A percentile compares a stretch with the other conserved stretches of the same genome.
These are phyloP conservation scores for Henckelia pumila DNA, from an alignment of 257 asterid species.

Conservation along the genomic window DNA sequence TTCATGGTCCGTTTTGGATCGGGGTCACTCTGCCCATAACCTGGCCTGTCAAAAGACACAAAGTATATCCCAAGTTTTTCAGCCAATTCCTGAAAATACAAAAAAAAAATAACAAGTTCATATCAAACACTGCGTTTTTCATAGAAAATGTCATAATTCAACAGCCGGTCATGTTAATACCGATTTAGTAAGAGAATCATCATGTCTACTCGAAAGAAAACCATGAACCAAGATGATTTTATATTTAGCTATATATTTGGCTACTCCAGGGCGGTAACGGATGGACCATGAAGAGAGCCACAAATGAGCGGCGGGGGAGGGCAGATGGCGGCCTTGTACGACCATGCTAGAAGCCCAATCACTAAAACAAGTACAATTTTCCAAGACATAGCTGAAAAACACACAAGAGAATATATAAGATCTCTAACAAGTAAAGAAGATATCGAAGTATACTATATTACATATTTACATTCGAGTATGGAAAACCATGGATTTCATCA, in stretches of 20 bases:
- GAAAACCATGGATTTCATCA: background rate
- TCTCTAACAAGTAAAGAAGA: background rate
- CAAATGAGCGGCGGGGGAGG: conserved; percentile 69
- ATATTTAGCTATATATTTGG: conserved; percentile 57
- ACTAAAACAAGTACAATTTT: conserved; percentile 41
- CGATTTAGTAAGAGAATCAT: conserved; percentile 48
- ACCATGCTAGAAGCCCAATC: conserved; percentile 59
- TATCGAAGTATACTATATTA: background rate
- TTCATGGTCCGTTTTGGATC: conserved; percentile 52
- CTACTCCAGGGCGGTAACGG: conserved; percentile 64
- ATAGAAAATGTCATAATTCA: background rate
- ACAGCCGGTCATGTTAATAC: conserved; percentile 31
- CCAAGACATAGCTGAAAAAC: conserved; percentile 54
- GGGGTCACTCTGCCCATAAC: conserved; percentile 86
- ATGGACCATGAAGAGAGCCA: conserved; percentile 62
- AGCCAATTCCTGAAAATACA: conserved; percentile 41
- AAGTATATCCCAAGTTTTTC: conserved; percentile 57
- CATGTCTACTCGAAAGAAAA: conserved; percentile 56
- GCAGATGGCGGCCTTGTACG: conserved; percentile 37
- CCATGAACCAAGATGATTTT: conserved; percentile 72
- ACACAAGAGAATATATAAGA: conserved; percentile 11
- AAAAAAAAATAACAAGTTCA: background rate
- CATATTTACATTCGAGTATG: too few species aligned
- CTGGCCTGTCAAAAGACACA: conserved; percentile 72
- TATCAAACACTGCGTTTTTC: background rate